phyloP scores from a whole-genome alignment of 2,329 filamentous ascomycete species.

The Monilinia polystroma region DNA sequence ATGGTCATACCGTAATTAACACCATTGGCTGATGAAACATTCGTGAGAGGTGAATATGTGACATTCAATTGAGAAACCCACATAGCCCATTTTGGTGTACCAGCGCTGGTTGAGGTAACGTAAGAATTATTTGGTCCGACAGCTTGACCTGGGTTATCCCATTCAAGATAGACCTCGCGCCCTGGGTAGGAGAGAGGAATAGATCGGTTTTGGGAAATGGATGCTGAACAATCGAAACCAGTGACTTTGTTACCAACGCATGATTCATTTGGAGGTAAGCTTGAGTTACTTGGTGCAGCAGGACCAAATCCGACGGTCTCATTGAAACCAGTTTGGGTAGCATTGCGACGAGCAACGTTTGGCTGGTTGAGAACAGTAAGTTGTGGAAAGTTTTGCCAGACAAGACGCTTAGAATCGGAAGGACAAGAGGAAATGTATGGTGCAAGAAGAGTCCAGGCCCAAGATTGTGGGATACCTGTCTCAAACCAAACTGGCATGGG shows the following conservation, averaged over 20 bases:
- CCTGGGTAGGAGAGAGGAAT: constrained; percentile 73
- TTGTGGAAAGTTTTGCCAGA: constrained; percentile 82
- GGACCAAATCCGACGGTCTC: constrained; percentile 61
- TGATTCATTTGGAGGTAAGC: constrained; percentile 46
- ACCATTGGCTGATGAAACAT: constrained; percentile 46
- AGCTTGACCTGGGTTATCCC: constrained; percentile 66
- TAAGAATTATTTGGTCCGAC: constrained; percentile 84
- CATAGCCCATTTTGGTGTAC: constrained; percentile 62
- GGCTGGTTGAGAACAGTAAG: constrained; percentile 73
- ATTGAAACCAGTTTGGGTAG: constrained; percentile 58
- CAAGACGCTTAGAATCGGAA: constrained; percentile 66
- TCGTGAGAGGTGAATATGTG: constrained; percentile 64
- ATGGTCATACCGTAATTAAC: constrained; percentile 51
- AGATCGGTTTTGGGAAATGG: constrained; percentile 66
- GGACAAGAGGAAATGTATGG: constrained; percentile 81
- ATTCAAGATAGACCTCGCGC: constrained; percentile 66
- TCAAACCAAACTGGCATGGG: constrained; percentile 85
- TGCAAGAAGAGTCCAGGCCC: constrained; percentile 79
- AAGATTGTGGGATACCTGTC: constrained; percentile 75
- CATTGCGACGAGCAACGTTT: constrained; percentile 67
- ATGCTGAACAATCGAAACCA: constrained; percentile 59
- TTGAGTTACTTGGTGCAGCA: constrained; percentile 36
- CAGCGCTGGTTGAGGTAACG: constrained; percentile 61
- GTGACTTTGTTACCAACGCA: constrained; percentile 58
- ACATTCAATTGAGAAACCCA: constrained; percentile 78